A percentile compares a stretch with the other conserved stretches of the same genome.
phyloP scores from a whole-genome alignment of 441 rosid genomes.

The Melastoma candidum region DNA sequence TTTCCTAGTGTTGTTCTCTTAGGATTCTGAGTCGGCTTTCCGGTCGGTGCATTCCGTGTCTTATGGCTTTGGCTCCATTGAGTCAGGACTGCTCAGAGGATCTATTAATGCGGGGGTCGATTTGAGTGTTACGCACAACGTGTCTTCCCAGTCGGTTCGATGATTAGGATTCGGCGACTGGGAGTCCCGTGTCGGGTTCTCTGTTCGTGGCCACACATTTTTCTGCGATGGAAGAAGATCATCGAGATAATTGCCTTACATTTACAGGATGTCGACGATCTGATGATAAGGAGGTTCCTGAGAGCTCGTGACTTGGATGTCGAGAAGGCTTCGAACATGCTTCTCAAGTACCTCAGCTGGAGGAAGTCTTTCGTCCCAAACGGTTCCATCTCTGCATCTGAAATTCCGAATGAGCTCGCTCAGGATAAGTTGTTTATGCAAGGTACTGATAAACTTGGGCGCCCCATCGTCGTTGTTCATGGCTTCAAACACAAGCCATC shows the following conservation, averaged over 20 bases:
- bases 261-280: conserved; percentile 64
- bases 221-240: no score
- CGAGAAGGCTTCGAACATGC: conserved; percentile 63
- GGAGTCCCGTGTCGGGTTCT: no score
- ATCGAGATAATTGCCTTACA: not conserved
- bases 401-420: conserved; percentile 49
- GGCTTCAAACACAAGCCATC: conserved; percentile 8
- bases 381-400: conserved; percentile 41
- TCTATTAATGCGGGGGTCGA: no score
- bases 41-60: no score
- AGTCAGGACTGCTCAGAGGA: no score
- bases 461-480: conserved; percentile 39
- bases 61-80: no score
- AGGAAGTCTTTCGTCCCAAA: conserved; percentile 41
- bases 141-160: no score
- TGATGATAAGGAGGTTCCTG: conserved; percentile 68
- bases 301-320: conserved; percentile 82
- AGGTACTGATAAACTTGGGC: conserved; percentile 62
- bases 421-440: conserved; percentile 63
- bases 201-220: no score
- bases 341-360: conserved; percentile 70
- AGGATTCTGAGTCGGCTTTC: no score
- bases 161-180: no score
- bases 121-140: no score
- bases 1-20: no score